Conservation (phyloP, 352 stramenopile species). For the Phytophthora tentaculata region DNA sequence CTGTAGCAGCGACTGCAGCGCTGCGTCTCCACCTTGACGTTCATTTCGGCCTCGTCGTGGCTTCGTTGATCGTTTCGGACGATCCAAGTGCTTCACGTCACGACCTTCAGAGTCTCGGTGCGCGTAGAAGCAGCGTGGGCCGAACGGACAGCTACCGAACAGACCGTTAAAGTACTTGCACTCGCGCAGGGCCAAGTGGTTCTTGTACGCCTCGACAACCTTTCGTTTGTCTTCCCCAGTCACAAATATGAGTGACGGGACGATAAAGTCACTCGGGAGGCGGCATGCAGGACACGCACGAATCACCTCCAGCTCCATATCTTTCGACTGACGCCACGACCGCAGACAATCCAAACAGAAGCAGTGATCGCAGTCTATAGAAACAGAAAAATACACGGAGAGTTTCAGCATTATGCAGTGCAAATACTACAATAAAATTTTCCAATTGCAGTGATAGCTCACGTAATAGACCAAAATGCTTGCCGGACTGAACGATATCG, state of each 20-base stretch:
- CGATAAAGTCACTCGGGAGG: conserved; percentile 74
- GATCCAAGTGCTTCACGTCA: conserved; percentile 76
- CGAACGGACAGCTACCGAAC: conserved; percentile 76
- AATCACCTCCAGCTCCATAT: conserved; percentile 75
- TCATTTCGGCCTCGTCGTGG: conserved; percentile 26
- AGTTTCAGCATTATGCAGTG: not conserved
- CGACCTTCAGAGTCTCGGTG: conserved; percentile 60
- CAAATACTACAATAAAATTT: not conserved
- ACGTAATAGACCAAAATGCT: conserved; percentile 84
- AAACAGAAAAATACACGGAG: not conserved
- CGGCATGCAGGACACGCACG: conserved; percentile 72
- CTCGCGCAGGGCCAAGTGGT: conserved; percentile 70
- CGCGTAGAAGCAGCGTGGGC: conserved; percentile 79
- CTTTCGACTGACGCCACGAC: conserved; percentile 74
- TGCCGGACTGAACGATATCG: conserved; percentile 77
- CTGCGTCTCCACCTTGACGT: conserved; percentile 29
- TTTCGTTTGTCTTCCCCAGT: conserved; percentile 63
- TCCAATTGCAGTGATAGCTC: conserved; percentile 16
- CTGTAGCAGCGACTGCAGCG: conserved; percentile 55
- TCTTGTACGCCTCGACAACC: conserved; percentile 76
- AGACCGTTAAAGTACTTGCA: conserved; percentile 84
- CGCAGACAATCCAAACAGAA: conserved; percentile 81
- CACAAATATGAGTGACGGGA: conserved; percentile 81
- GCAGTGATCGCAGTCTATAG: conserved; percentile 67
- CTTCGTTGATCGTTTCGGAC: conserved; percentile 46